Evolutionary conservation across 2,329 filamentous ascomycete genomes (phyloP), one percentile per base, ranked within the genome.

Genomic region (Penicillium rolfsii): DNA sequence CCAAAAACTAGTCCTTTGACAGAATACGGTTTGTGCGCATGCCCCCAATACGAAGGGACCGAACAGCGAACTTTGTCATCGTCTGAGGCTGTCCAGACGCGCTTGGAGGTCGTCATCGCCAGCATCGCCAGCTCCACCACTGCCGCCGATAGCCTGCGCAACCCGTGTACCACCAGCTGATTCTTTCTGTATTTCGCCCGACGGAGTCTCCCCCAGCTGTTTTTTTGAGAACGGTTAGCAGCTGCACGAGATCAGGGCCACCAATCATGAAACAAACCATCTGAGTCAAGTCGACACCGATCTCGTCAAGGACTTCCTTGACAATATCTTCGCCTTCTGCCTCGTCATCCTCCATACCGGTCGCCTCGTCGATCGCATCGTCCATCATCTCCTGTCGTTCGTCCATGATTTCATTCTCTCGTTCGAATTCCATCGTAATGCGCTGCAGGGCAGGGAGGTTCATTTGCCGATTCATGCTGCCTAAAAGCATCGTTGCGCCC

Each of bases 371-470:
- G 62, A 99, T 95, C 22, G 93, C 94, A 77, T 98, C 95, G 74
- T 98, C 94, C 95, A 99, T 98, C 91, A 99, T 97, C 78, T 98
- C 95, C 77, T 98, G 93, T 66, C 95, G 87, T 79, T 98, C 93
- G 70, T 99, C 95, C 95, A 99, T 99, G 61, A 99, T 93, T 73
- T 98, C 95, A 79, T 98, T 99, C 79, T 99, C 95, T 71, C 91
- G 89, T 80, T 99, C 95, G 72, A 99, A 99, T 74, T 99, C 95
- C 93, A 97, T 97, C 22, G 95, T 94, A 74, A 99, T 99, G 60
- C 94, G 88, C 77, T 98, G 94, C 36, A 99, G 83, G 19, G 93
- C 93, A 0, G 95, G 95, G 2, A 99, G 87, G 74, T 99, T 98
- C 93, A 98, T 98, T 65, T 91, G 91, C 66, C 91, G 86, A 78